Percentiles rank a stretch among this genome's conserved stretches.
phyloP scores from a whole-genome alignment of 768 basidiomycete genomes.

The Podaxis sp. region DNA sequence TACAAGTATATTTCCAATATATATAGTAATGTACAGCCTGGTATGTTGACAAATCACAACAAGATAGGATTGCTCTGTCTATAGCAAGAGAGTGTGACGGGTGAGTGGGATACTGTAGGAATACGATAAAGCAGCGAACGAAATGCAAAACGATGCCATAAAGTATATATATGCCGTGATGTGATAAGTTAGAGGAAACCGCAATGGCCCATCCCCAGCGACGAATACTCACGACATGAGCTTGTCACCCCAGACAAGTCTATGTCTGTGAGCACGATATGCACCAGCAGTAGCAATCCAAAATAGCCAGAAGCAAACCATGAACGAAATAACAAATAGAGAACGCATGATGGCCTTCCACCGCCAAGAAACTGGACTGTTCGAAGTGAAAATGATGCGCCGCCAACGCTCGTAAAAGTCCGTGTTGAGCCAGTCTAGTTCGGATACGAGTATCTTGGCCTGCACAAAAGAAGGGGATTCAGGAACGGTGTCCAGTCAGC shows the following conservation, averaged over 20 bases:
- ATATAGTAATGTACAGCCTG: not conserved
- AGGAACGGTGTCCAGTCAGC: constrained; percentile 6
- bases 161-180: not conserved
- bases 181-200: constrained; percentile 6
- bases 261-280: constrained; percentile 70
- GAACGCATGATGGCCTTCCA: constrained; percentile 67
- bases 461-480: constrained; percentile 24
- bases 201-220: not conserved
- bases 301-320: constrained; percentile 57
- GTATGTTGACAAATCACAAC: not conserved
- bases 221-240: constrained; percentile 57
- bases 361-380: constrained; percentile 68
- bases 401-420: constrained; percentile 78
- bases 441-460: constrained; percentile 65
- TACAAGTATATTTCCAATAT: not conserved
- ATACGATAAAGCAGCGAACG: not conserved
- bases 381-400: constrained; percentile 68
- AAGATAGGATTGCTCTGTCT: constrained; percentile 2
- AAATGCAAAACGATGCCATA: not conserved
- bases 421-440: constrained; percentile 75
- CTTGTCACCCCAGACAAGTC: constrained; percentile 78
- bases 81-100: not conserved
- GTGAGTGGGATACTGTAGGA: not conserved
- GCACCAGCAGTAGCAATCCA: constrained; percentile 66
- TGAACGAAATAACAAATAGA: constrained; percentile 55